Evolutionary conservation across 768 basidiomycete genomes (phyloP), one percentile per base, ranked within the genome.

Genomic region (Suillus occidentalis): DNA sequence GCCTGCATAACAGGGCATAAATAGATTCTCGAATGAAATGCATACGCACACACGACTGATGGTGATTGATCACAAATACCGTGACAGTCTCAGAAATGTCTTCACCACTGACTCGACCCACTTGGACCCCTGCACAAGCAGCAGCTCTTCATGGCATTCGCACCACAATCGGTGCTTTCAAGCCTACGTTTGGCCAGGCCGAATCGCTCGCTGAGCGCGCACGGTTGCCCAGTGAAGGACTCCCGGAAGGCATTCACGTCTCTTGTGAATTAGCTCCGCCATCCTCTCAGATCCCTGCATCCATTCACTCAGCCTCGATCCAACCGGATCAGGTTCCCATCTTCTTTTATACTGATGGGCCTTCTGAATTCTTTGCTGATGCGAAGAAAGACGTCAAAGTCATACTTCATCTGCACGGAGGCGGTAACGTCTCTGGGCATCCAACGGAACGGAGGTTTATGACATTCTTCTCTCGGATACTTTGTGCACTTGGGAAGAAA

Each of bases 251-350:
- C 20, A 9, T 56, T 36, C 55, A 13, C 20, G 22, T 56, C n/a
- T 56, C 55, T 1, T 56, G 34, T 14, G 55, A 56, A 37, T n/a
- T 56, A 36, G 31, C 53, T 6, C 53, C 8, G 9, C 52, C 52
- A 12, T 56, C 55, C 55, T 14, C 34, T 37, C 55, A 37, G n/a
- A 36, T 36, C 34, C 55, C 34, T 14, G n/a, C 55, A 14, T 37
- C 55, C 20, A 56, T 56, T 7, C 20, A 36, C 55, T 56, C 55
- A 37, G 37, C 20, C 34, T 56, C 55, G 34, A 36, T 56, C 55
- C 55, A 57, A 2, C 66, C 73, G 6, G 71, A 68, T n/a, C 67
- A 58, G 18, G 69, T 71, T 18, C 72, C 72, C 2, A 0, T 75
- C 47, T 73, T 62, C 28, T 73, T 72, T 36, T 75, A 55, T 14